Conservation (phyloP, 805 yeast species). For the Huiozyma sinensis region DNA sequence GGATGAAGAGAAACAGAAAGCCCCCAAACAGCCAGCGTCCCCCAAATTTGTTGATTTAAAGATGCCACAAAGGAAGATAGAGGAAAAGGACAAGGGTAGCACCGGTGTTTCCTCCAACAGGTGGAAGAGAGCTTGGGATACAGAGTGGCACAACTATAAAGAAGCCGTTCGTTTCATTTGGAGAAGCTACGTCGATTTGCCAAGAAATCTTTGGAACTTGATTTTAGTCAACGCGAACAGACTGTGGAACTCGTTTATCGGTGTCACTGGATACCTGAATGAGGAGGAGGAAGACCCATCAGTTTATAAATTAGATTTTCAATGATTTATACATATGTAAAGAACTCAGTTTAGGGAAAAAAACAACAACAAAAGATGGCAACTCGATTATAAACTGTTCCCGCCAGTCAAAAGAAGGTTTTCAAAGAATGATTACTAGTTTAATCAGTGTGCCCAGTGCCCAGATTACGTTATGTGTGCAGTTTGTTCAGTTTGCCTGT, state of each 20-base stretch:
- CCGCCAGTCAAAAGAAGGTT: too few relatives aligned
- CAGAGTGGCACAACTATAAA: conserved; percentile 41
- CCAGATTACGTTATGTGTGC: too few relatives aligned
- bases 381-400: too few relatives aligned
- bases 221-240: conserved; percentile 38
- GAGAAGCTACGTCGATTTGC: conserved; percentile 58
- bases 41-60: conserved; percentile 19
- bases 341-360: background rate
- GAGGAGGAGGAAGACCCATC: conserved; percentile 17
- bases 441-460: too few relatives aligned
- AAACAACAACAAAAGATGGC: too few relatives aligned
- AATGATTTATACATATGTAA: conserved; percentile 3
- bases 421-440: too few relatives aligned
- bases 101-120: conserved; percentile 3
- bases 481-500: too few relatives aligned
- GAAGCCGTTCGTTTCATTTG: conserved; percentile 57
- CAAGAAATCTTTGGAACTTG: conserved; percentile 46
- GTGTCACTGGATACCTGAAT: conserved; percentile 31
- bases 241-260: conserved; percentile 70
- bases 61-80: conserved; percentile 13
- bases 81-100: background rate
- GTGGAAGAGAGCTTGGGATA: conserved; percentile 36
- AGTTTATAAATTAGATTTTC: conserved; percentile 14
- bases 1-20: background rate
- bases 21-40: background rate